These are phyloP conservation scores for Neophaeococcomyces aloes DNA, from an alignment of 2,329 filamentous ascomycete genomes.

Conservation along the genomic window DNA sequence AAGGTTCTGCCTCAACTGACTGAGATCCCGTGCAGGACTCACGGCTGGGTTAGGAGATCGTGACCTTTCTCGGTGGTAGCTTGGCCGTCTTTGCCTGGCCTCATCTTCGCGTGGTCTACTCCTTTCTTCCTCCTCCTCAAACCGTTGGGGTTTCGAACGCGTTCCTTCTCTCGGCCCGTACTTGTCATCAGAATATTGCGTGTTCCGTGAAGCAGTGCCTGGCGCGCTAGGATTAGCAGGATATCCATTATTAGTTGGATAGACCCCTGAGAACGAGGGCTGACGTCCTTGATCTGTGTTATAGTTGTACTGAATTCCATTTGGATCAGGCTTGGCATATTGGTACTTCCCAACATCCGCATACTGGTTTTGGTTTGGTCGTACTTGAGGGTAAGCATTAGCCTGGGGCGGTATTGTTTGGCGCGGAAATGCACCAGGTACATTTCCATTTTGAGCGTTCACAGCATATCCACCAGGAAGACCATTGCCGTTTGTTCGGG, in stretches of 20 bases:
- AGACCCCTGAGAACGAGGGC: slow-evolving; percentile 9
- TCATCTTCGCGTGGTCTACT: slow-evolving; percentile 25
- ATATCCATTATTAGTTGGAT: slow-evolving; percentile 12
- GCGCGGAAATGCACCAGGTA: slow-evolving; percentile 1
- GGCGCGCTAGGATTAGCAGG: slow-evolving; percentile 10
- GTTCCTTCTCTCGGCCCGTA: slow-evolving; percentile 10
- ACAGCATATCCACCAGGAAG: not conserved
- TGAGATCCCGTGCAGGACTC: slow-evolving; percentile 11
- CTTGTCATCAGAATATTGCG: slow-evolving; percentile 10
- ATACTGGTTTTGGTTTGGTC: slow-evolving; percentile 20
- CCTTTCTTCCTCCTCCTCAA: slow-evolving; percentile 12
- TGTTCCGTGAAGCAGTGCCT: slow-evolving; percentile 6
- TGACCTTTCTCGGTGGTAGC: slow-evolving; percentile 19
- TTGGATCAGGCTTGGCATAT: slow-evolving; percentile 24
- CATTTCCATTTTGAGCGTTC: not conserved
- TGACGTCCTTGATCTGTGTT: slow-evolving; percentile 10
- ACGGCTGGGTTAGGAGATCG: slow-evolving; percentile 11
- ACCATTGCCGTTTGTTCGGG: not conserved
- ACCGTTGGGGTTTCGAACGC: slow-evolving; percentile 14
- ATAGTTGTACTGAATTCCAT: slow-evolving; percentile 28
- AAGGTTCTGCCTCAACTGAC: slow-evolving; percentile 19
- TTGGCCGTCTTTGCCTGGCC: slow-evolving; percentile 22
- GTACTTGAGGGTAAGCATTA: slow-evolving; percentile 21
- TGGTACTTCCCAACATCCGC: slow-evolving; percentile 27
- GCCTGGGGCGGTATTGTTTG: slow-evolving; percentile 28